Evolutionary conservation across 1,284 basidiomycete species (phyloP).

Genomic region (Jaminaea rosea): DNA sequence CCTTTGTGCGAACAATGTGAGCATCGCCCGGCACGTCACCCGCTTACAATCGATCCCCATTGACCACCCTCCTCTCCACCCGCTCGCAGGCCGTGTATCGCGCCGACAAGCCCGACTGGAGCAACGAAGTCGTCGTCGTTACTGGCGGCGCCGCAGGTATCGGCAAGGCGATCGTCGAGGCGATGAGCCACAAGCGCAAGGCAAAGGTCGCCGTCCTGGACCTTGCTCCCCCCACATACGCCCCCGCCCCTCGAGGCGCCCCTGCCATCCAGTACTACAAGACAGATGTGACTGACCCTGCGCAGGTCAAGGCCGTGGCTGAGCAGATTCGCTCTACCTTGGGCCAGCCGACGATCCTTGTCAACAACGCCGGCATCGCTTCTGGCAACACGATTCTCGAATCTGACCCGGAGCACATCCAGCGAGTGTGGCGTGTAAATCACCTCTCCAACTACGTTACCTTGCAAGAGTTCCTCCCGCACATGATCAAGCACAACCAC

Average conservation of each 20-base stretch:
- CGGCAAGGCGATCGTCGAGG: conserved; percentile 40
- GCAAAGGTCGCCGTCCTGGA: conserved; percentile 43
- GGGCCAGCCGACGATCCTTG: conserved; percentile 29
- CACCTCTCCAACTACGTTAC: conserved; percentile 38
- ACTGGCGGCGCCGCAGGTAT: conserved; percentile 45
- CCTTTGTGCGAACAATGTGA: conserved; percentile 30
- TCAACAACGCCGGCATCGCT: conserved; percentile 43
- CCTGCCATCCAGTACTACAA: conserved; percentile 43
- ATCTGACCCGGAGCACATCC: conserved; percentile 19
- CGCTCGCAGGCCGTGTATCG: conserved; percentile 23
- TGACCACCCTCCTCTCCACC: too few species aligned
- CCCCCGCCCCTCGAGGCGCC: conserved; percentile 30
- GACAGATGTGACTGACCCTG: conserved; percentile 38
- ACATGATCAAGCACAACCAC: conserved; percentile 40
- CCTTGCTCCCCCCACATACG: conserved; percentile 36
- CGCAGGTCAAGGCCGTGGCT: conserved; percentile 27
- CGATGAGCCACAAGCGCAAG: conserved; percentile 24
- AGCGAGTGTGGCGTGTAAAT: conserved; percentile 38
- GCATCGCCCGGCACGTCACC: too few species aligned
- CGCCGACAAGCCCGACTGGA: conserved; percentile 32
- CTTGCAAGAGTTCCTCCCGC: conserved; percentile 38
- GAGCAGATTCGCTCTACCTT: conserved; percentile 20
- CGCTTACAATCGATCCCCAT: too few species aligned
- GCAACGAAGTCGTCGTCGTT: conserved; percentile 39
- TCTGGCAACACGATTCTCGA: conserved; percentile 33